Evolutionary conservation across 1,284 basidiomycete species (phyloP).

Genomic region (Sporisorium iseilematis-ciliati): DNA sequence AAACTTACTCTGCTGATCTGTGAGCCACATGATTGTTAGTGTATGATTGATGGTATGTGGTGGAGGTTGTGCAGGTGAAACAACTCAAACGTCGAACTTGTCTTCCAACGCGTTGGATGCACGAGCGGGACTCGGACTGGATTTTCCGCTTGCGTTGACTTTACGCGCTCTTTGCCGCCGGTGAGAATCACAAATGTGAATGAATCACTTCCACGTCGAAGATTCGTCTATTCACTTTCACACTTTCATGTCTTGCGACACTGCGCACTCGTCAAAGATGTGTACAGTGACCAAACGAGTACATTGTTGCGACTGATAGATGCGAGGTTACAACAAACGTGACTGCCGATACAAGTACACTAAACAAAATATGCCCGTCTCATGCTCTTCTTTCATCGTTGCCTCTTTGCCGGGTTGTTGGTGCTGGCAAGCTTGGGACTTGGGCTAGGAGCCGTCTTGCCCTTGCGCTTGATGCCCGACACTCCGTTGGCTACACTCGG

Average conservation of each 20-base stretch:
- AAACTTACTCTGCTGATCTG: conserved; percentile 68
- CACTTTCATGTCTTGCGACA: not conserved
- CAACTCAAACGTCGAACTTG: not conserved
- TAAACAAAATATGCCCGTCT: not conserved
- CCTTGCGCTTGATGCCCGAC: conserved; percentile 37
- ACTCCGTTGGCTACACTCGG: conserved; percentile 36
- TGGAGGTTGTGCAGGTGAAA: conserved; percentile 8
- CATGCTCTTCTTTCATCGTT: conserved; percentile 17
- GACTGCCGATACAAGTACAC: conserved; percentile 16
- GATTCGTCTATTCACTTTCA: not conserved
- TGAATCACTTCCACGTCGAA: conserved; percentile 16
- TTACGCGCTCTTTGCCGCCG: not conserved
- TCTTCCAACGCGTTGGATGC: conserved; percentile 1
- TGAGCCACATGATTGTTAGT: conserved; percentile 64
- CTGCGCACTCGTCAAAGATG: too few relatives aligned
- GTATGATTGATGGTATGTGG: not conserved
- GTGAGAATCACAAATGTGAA: too few relatives aligned
- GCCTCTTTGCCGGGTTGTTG: conserved; percentile 43
- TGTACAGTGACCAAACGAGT: not conserved
- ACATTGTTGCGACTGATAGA: conserved; percentile 4
- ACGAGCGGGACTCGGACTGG: not conserved
- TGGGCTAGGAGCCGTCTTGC: conserved; percentile 46
- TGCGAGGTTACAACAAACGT: conserved; percentile 1
- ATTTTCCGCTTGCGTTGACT: not conserved
- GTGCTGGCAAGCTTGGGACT: conserved; percentile 42